Evolutionary conservation across 345 rosid genomes (phyloP), one percentile per base, ranked within the genome.

Genomic region (Populus tremula): DNA sequence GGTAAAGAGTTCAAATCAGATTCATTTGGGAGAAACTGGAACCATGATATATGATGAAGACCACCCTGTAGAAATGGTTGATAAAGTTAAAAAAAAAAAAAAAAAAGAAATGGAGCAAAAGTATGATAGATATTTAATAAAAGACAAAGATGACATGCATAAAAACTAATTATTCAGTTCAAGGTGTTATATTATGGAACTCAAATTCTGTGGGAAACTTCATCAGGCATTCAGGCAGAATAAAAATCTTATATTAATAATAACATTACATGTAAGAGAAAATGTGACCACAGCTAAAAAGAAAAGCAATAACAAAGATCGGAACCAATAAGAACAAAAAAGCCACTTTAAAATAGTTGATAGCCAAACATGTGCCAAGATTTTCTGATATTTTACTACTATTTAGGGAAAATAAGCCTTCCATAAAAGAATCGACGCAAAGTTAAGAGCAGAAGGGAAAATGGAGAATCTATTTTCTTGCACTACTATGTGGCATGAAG

Each of bases 21-120:
- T 82, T 96, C 99, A 75, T 84, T 84, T 5, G 98, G 99, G 75
- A 91, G 93, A 83, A 92, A 92, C 88, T 96, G 99, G 86, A 96
- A 96, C 99, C 99, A 96, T 21, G 99, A 92, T 49, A 93, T 80
- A 29, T 89, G 91, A 73, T 90, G 92, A 73, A 93, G 88, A 86
- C 96, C 94, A 64, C 96, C 95, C 99, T 96, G 90, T 35, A 36
- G 38, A 76, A 79, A 73, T 53, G 39, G 69, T 63, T 53, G 64
- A 77, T 59, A 63, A 64, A 2, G 43, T 71, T 23, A 5, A 2
- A 47, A 10, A 70, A 8, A 33, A 14, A 23, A 9, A 2, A 33
- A 5, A 70, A 4, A 33, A 16, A 25, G 3, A 39, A 35, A 25
- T 18, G 45, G 33, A 33, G 25, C 17, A 38, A 74, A 38, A 64